phyloP scores from a whole-genome alignment of 371 early-diverging fungal genomes.

The Rhizomucor pusillus region DNA sequence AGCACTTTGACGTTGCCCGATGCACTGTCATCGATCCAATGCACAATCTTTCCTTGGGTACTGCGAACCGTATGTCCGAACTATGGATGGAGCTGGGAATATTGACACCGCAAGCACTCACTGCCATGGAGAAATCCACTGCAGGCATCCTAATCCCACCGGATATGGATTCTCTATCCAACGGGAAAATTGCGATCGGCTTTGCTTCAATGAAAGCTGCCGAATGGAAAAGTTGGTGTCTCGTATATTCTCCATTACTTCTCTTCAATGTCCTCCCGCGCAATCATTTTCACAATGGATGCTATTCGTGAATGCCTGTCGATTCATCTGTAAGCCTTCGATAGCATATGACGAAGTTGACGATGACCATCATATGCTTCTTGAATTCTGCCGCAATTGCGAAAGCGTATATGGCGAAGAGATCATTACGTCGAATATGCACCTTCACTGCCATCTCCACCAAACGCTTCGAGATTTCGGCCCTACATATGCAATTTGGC shows the following conservation, averaged over 20 bases:
- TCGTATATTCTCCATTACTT: conserved; percentile 2
- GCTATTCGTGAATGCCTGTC: conserved; percentile 6
- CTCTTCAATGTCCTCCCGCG: not conserved
- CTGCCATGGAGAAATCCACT: not conserved
- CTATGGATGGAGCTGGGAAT: not conserved
- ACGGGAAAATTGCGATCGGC: not conserved
- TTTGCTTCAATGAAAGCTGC: conserved; percentile 2
- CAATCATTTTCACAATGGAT: conserved; percentile 1
- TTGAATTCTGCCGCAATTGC: not conserved
- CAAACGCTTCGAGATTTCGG: conserved; percentile 1
- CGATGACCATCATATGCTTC: not conserved
- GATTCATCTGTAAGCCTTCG: conserved; percentile 2
- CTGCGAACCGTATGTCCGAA: conserved; percentile 1
- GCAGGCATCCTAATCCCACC: not conserved
- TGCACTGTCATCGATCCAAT: too few species aligned
- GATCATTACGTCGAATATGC: conserved; percentile 1
- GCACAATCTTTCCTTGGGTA: conserved; percentile 13
- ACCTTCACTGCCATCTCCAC: not conserved
- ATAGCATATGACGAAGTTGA: not conserved
- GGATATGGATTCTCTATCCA: too few species aligned
- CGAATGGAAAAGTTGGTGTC: too few species aligned
- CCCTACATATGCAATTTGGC: conserved; percentile 5
- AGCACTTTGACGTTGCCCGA: conserved; percentile 15
- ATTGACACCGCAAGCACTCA: not conserved
- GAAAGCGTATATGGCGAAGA: not conserved